phyloP scores from a whole-genome alignment of 192 early-diverging fungal species.

The Backusella australiensis region DNA sequence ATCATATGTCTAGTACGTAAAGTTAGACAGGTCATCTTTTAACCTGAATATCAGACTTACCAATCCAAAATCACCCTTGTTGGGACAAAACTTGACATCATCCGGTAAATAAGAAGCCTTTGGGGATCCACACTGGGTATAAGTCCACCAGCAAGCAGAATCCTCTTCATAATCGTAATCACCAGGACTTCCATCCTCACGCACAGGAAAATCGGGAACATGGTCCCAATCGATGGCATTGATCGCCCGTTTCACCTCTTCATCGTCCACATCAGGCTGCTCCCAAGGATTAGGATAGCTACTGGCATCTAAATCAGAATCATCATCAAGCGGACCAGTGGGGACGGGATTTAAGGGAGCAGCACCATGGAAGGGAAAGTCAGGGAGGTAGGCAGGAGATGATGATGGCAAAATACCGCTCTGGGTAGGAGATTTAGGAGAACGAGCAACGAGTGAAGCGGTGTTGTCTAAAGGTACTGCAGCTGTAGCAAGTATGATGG shows the following conservation, averaged over 20 bases:
- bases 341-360: slow-evolving; percentile 15
- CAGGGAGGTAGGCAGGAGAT: slow-evolving; percentile 23
- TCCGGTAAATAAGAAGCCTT: slow-evolving; percentile 31
- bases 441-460: background rate
- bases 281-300: slow-evolving; percentile 30
- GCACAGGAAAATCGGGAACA: slow-evolving; percentile 27
- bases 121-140: slow-evolving; percentile 21
- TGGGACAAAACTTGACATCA: slow-evolving; percentile 32
- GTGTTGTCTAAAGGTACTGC: background rate
- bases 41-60: background rate
- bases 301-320: background rate
- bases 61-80: slow-evolving; percentile 25
- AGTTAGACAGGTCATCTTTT: too few species aligned
- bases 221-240: slow-evolving; percentile 29
- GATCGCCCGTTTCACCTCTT: slow-evolving; percentile 27
- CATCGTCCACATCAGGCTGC: slow-evolving; percentile 27
- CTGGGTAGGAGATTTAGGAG: slow-evolving; percentile 3
- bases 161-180: slow-evolving; percentile 15
- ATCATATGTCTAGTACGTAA: slow-evolving; percentile 15
- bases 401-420: slow-evolving; percentile 15
- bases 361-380: slow-evolving; percentile 13
- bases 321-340: slow-evolving; percentile 8
- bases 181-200: slow-evolving; percentile 13
- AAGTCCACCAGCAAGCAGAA: slow-evolving; percentile 29
- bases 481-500: background rate